Evolutionary conservation across 2,329 filamentous ascomycete genomes (phyloP), one percentile per base, ranked within the genome.

Genomic region (Talaromyces sp.): DNA sequence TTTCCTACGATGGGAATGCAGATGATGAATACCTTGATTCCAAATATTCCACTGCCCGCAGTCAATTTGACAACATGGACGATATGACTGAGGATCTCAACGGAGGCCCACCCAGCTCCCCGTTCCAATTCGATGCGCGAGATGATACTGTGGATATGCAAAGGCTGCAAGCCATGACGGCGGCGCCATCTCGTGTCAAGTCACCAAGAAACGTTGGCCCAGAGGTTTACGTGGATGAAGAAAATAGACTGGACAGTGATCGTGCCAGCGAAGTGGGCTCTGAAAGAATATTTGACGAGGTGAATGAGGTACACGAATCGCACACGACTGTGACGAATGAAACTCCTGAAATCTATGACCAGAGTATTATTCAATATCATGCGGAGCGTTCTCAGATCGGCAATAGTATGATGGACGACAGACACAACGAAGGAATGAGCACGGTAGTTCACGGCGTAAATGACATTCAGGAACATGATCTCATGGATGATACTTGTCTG

Each of bases 401-500:
- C 38, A 71, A 69, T 58, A 77, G 73, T 56, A 68, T 73, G 56
- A 69, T 77, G 53, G 71, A 77, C 38, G 74, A 77, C 27, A 73
- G 65, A 13, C 68, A 66, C 19, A 73, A 78, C 32, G 76, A 78
- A 63, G 74, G 73, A 49, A 77, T 78, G 75, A 77, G 75, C 64
- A 75, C 75, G 51, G 72, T 77, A 35, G 66, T 65, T 19, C 68
- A 71, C 53, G 65, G 62, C 21, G 68, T 69, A 56, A 67, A 70
- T 58, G 73, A 73, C 70, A 72, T 29, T 61, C 65, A 57, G 59
- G 73, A 56, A 8, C 38, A 49, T 26, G 71, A 77, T 52, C 63
- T 68, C 9, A 75, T 75, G 67, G 75, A 78, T 60, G 74, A 79
- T 51, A 79, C 78, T 11, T 76, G 77, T 69, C 89, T 96, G 72